Percentiles rank a stretch among this genome's conserved stretches.
Evolutionary conservation across 768 basidiomycete genomes (phyloP).

Genomic region (Lactarius hatsudake): DNA sequence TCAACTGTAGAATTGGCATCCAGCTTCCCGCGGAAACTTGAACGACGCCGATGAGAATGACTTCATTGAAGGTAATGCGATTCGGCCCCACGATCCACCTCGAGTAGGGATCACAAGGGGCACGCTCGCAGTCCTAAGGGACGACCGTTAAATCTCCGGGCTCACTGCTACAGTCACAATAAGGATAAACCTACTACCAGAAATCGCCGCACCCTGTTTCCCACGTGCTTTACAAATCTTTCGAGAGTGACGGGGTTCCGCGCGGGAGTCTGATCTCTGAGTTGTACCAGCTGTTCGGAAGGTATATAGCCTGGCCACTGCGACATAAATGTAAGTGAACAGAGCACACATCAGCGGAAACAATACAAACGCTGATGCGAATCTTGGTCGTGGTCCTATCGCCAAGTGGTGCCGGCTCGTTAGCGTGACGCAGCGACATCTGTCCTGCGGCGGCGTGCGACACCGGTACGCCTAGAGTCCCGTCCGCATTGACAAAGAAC

Average conservation of each 20-base stretch:
- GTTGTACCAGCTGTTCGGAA: constrained; percentile 12
- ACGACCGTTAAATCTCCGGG: not conserved
- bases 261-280: not conserved
- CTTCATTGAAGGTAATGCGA: constrained; percentile 15
- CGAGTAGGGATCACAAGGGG: not conserved
- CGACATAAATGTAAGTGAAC: not conserved
- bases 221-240: constrained; percentile 18
- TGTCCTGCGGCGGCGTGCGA: constrained; percentile 16
- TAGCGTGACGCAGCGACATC: not conserved
- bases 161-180: not conserved
- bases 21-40: constrained; percentile 23
- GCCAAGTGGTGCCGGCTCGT: constrained; percentile 10
- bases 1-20: constrained; percentile 24
- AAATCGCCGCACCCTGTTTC: constrained; percentile 13
- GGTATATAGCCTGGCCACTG: constrained; percentile 22
- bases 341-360: not conserved
- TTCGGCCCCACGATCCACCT: constrained; percentile 8
- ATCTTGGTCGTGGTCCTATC: constrained; percentile 15
- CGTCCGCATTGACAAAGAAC: constrained; percentile 14
- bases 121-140: constrained; percentile 10
- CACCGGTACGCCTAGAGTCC: constrained; percentile 16
- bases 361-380: constrained; percentile 13
- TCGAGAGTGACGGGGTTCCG: constrained; percentile 7
- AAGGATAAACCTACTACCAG: constrained; percentile 7
- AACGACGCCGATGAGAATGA: constrained; percentile 23